Evolutionary conservation across 176 grass and related monocot genomes (phyloP).

Genomic region (Miscanthus lutarioriparius): DNA sequence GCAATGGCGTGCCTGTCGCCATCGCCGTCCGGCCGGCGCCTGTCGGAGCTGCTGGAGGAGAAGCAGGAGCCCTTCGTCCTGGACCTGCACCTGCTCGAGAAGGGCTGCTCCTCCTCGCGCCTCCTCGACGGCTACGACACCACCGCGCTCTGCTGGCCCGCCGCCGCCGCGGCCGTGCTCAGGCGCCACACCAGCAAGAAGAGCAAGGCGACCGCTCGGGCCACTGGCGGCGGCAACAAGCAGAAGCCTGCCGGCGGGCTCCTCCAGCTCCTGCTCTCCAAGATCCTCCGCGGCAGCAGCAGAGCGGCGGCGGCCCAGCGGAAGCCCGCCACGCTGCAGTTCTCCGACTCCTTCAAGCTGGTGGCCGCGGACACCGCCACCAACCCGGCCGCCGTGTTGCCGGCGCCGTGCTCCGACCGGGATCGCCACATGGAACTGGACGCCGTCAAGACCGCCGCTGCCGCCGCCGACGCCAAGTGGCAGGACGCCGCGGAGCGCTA

Average conservation of each 20-base stretch:
- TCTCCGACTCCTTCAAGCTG: conserved; percentile 40
- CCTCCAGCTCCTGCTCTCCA: conserved; percentile 54
- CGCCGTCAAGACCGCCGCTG: conserved; percentile 13
- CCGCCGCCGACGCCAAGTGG: neutral
- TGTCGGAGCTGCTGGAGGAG: conserved; percentile 84
- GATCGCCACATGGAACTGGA: neutral
- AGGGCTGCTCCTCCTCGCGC: conserved; percentile 48
- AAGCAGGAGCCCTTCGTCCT: conserved; percentile 88
- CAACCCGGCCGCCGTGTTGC: neutral
- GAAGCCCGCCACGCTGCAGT: conserved; percentile 46
- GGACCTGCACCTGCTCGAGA: conserved; percentile 79
- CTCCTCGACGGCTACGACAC: conserved; percentile 56
- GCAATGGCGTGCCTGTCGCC: conserved; percentile 51
- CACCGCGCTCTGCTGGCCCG: conserved; percentile 56
- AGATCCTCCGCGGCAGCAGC: conserved; percentile 46
- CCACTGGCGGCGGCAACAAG: neutral
- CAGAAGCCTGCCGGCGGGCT: conserved; percentile 2
- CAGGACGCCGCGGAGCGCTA: neutral
- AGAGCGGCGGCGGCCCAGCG: neutral
- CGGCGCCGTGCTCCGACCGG: neutral
- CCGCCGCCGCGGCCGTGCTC: conserved; percentile 31
- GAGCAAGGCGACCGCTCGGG: neutral
- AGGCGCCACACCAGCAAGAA: conserved; percentile 45
- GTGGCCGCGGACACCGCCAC: too few relatives aligned
- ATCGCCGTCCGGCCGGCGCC: conserved; percentile 52